Base-by-base conservation (phyloP, 192 early-diverging fungal genomes). In the Chytriomyces sp. region DNA sequence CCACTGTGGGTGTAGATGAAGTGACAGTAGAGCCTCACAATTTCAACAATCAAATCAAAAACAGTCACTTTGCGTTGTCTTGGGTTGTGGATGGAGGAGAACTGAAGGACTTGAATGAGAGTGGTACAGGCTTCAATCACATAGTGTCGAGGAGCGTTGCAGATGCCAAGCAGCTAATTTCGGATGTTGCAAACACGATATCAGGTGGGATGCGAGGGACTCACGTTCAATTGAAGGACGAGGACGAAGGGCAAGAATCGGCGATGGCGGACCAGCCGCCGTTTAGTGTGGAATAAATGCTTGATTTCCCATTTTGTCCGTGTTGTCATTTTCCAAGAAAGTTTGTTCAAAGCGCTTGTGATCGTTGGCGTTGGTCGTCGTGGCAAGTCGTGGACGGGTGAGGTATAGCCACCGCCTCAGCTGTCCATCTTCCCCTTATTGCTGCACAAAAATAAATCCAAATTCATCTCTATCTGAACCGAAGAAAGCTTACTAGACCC, bases 51-150 rank as follows among this genome's bases (percentile, higher is more conserved):
- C 49, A 31, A 25, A 41, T 38, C 6, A 25, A 17, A 64, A 17
- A 12, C 10, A 52, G 22, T 22, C 31, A 34, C 25, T 68, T 68
- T n/a, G 10, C n/a, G 6, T 34, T 55, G 32, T 52, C 52, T 2
- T 68, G 52, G 65, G 53, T 68, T 22, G 63, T 64, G 6, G 63
- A 64, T 25, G 22, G 19, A 22, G 63, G 63, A 5, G 63, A 52
- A 14, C 10, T 52, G 26, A 52, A 49, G 12, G 26, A 40, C 10
- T 39, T 25, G 22, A 14, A 49, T 1, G 5, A 8, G 60, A 62
- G 31, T 28, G 38, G 0, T 7, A 25, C n/a, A 14, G 36, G 25
- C 30, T 49, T 64, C n/a, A 49, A 33, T 22, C 19, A 41, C 39
- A 19, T 39, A 3, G 32, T 67, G n/a, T 67, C 65, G 1, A 39